Conservation (phyloP, 306 rosid genomes). For the Myrica gale region DNA sequence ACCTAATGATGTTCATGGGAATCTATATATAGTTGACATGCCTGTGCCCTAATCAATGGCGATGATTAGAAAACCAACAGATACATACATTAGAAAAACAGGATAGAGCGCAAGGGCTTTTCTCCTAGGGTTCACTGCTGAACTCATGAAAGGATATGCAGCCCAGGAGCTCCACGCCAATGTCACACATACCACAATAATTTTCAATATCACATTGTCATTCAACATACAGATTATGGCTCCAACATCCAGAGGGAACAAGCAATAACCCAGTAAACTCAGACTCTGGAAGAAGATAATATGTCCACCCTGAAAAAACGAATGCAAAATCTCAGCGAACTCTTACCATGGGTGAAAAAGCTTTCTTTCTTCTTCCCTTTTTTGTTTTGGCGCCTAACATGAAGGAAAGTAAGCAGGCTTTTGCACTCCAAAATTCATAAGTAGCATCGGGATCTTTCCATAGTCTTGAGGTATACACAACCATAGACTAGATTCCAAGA, state of each 20-base stretch:
- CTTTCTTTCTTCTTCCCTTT: not conserved
- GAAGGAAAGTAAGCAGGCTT: not conserved
- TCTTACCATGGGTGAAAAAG: slow-evolving; percentile 4
- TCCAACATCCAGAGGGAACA: slow-evolving; percentile 89
- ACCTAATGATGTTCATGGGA: slow-evolving; percentile 24
- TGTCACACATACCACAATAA: slow-evolving; percentile 80
- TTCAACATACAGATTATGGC: slow-evolving; percentile 90
- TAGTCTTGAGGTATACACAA: not conserved
- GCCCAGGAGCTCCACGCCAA: slow-evolving; percentile 99
- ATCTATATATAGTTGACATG: slow-evolving; percentile 26
- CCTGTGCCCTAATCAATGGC: slow-evolving; percentile 72
- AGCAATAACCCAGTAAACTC: slow-evolving; percentile 92
- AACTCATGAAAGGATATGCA: slow-evolving; percentile 97
- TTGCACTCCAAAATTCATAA: not conserved
- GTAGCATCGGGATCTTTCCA: not conserved
- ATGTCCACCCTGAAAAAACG: slow-evolving; percentile 79
- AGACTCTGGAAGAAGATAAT: slow-evolving; percentile 97
- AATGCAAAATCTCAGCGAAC: slow-evolving; percentile 19
- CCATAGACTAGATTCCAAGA: not conserved
- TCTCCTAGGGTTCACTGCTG: slow-evolving; percentile 98
- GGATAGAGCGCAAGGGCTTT: slow-evolving; percentile 99
- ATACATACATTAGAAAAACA: slow-evolving; percentile 96
- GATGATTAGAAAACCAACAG: slow-evolving; percentile 95
- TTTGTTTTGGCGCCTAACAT: not conserved
- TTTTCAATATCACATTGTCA: slow-evolving; percentile 75